Evolutionary conservation across 1,139 yeast species (phyloP), one percentile per base, ranked within the genome.

Genomic region (Zygosaccharomyces sapae): DNA sequence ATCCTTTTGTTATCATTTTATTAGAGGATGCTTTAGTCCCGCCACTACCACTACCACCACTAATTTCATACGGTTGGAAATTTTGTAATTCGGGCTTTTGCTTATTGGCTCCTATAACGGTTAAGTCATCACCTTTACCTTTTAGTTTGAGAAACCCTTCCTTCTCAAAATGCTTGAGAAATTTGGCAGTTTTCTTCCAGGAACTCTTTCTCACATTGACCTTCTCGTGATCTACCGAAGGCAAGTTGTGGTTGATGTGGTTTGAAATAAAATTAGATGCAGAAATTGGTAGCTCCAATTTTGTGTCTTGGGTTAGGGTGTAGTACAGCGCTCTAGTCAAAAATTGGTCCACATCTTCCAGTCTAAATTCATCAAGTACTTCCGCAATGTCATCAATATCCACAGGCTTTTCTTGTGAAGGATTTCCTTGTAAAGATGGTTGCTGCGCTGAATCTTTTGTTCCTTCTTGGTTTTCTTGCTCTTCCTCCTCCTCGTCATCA

Each of bases 141-240:
- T 87, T 85, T 8, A 90, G 95, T 56, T 87, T 86, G 12, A 82
- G 67, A 49, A 83, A 77, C 1, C 80, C 79, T 43, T 75, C 74
- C 61, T 88, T 90, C 54, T 86, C 95, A 83, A 89, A 87, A 4
- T 85, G 81, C 61, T 88, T 90, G 47, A 90, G 70, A 59, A 82
- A 88, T 65, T 89, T 90, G 18, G 90, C 76, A 1, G 94, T 80
- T 62, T 92, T 92, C 65, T 86, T 89, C 95, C 95, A 90, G 2
- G 90, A 79, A 0, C 96, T 83, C 58, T 81, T 83, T 66, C 89
- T 90, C 58, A 92, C 77, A 50, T 77, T 81, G 38, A 87, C 77
- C 39, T 73, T 73, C n/a, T 68, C 45, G 51, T 69, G 70, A 53
- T 79, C 79, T 3, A 58, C 56, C 4, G 56, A 52, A 0, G 95